Evolutionary conservation across 352 stramenopile species (phyloP).

Genomic region (Plasmopara halstedii): DNA sequence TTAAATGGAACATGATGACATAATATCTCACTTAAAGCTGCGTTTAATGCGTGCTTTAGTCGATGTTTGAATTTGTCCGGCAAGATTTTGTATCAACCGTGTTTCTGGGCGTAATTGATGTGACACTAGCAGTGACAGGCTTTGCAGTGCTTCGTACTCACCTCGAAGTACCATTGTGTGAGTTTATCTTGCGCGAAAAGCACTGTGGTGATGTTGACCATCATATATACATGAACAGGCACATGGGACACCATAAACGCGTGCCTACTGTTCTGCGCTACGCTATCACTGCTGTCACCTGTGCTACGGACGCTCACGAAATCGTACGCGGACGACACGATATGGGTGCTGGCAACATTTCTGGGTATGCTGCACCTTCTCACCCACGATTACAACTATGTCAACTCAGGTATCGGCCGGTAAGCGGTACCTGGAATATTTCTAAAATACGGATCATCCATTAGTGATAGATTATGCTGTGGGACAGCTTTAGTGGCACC

Average conservation of each 20-base stretch:
- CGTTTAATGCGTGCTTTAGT: constrained; percentile 22
- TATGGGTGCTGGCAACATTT: constrained; percentile 75
- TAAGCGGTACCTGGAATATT: constrained; percentile 22
- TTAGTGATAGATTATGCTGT: background rate
- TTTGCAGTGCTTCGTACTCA: constrained; percentile 46
- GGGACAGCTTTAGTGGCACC: constrained; percentile 70
- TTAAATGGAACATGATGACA: too few species aligned
- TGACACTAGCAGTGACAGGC: constrained; percentile 41
- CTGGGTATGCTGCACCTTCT: constrained; percentile 83
- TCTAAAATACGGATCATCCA: too few species aligned
- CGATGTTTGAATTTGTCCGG: constrained; percentile 66
- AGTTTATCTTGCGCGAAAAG: constrained; percentile 6
- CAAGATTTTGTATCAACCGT: constrained; percentile 45
- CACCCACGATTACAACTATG: constrained; percentile 87
- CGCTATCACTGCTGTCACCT: constrained; percentile 80
- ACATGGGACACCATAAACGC: constrained; percentile 48
- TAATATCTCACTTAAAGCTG: background rate
- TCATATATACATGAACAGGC: constrained; percentile 14
- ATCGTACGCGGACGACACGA: constrained; percentile 89
- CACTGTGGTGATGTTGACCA: background rate
- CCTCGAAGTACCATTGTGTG: constrained; percentile 33
- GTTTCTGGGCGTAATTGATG: constrained; percentile 48
- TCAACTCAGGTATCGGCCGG: constrained; percentile 73
- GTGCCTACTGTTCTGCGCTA: constrained; percentile 77
- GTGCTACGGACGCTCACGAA: constrained; percentile 87